Evolutionary conservation across 1,139 yeast genomes (phyloP).

Genomic region (Meyerozyma smithsonii): DNA sequence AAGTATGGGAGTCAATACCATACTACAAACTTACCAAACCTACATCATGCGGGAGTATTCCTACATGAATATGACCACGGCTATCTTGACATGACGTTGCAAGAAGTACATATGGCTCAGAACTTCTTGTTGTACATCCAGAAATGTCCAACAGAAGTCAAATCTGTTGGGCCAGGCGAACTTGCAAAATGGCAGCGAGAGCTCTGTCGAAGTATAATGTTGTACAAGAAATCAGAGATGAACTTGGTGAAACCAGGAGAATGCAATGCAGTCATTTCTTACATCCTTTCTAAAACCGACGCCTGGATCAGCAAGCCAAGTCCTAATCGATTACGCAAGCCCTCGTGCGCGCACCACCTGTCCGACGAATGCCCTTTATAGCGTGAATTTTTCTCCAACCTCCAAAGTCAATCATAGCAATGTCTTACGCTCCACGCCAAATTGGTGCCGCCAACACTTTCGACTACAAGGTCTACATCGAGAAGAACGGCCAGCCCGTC

Average conservation of each 20-base stretch:
- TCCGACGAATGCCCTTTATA: neutral
- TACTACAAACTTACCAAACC: neutral
- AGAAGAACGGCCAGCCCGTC: conserved; percentile 48
- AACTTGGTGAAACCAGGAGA: conserved; percentile 6
- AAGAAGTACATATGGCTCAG: neutral
- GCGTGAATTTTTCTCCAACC: neutral
- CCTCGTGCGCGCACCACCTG: conserved; percentile 1
- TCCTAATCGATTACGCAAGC: neutral
- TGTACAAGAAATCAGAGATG: conserved; percentile 11
- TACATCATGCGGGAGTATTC: conserved; percentile 8
- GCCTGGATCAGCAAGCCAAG: neutral
- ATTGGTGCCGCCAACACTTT: conserved; percentile 70
- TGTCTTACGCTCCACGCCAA: conserved; percentile 78
- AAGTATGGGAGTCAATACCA: conserved; percentile 13
- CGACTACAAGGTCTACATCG: conserved; percentile 81
- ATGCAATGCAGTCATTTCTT: neutral
- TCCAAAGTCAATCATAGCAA: conserved; percentile 14
- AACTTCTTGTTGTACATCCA: neutral
- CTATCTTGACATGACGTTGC: neutral
- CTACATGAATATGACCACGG: conserved; percentile 1
- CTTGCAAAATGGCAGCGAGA: conserved; percentile 8
- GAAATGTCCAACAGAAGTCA: neutral
- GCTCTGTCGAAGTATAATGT: conserved; percentile 9
- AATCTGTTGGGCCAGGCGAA: neutral
- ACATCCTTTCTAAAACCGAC: neutral